phyloP scores from a whole-genome alignment of 345 rosid species.

The Passiflora organensis region DNA sequence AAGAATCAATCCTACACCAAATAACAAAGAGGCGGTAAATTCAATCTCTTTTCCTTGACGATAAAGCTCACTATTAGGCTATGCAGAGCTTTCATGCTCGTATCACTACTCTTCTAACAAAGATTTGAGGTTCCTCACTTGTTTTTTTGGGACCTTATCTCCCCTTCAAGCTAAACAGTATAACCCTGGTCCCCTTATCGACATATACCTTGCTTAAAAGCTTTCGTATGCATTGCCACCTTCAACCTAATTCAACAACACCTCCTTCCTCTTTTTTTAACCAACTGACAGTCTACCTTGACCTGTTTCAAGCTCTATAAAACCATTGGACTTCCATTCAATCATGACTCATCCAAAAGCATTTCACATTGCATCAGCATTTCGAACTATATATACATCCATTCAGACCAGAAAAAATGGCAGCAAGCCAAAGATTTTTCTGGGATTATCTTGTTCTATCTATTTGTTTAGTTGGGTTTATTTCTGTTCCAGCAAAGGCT shows the following conservation, averaged over 20 bases:
- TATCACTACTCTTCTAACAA: background rate
- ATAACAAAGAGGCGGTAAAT: background rate
- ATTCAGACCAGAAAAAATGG: slow-evolving; percentile 1
- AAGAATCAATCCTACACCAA: no score
- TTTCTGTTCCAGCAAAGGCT: slow-evolving; percentile 3
- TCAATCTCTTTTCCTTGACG: background rate
- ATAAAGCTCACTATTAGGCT: slow-evolving; percentile 13
- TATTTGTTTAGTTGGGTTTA: slow-evolving; percentile 3
- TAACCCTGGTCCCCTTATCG: slow-evolving; percentile 3
- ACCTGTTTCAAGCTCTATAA: slow-evolving; percentile 1
- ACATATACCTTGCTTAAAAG: slow-evolving; percentile 16
- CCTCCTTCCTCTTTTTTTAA: slow-evolving; percentile 4
- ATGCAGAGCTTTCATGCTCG: background rate
- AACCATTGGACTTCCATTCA: background rate
- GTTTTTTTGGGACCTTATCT: background rate
- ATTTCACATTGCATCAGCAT: background rate
- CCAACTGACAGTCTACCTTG: slow-evolving; percentile 2
- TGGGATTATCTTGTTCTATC: slow-evolving; percentile 3
- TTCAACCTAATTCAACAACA: slow-evolving; percentile 12
- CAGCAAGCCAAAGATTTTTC: background rate
- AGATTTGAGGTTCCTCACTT: background rate
- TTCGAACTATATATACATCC: no score
- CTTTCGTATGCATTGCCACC: background rate
- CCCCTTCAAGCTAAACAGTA: slow-evolving; percentile 5
- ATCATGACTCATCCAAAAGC: background rate